Base-by-base conservation (phyloP, 257 asterid genomes). In the Ilex asprella region DNA sequence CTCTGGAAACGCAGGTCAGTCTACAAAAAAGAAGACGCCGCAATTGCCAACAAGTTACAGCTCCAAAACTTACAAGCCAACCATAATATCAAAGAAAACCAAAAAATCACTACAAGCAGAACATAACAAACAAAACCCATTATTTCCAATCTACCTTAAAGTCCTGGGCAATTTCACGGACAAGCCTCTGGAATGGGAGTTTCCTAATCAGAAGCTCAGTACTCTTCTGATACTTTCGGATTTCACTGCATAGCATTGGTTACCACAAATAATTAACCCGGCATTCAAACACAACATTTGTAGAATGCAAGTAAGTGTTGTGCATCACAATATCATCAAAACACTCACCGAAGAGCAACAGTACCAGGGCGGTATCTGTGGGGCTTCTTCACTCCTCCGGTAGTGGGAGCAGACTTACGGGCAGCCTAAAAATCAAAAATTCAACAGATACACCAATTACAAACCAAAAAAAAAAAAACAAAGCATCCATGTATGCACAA, bases 1-100 rank as follows among this genome's bases (percentile, higher is more conserved):
- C 70, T 66, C 64, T 66, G 70, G 61, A 66, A 66, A 41, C 70
- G 60, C 64, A 66, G 39, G 31, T 66, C 70, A 10, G 70, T 66
- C 70, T 63, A 12, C 11, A 46, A 46, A 2, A 10, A 7, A 46
- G 11, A 7, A 2, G n/a, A 46, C 13, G 1, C 27, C 27, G 1
- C 27, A 46, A 46, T 10, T 12, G 4, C 52, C 2, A 10, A 46
- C n/a, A 10, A 46, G 10, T 46, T 4, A 10, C 11, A 46, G 13
- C 52, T 10, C 13, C n/a, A 14, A 7, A 46, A 46, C 52, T 10
- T 2, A 46, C 1, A 2, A 10, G 11, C 6, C 6, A 10, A 46
- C 0, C 10, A 46, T 12, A 14, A 2, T 46, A 46, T 46, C 6
- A 10, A 6, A 46, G 6, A 21, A 46, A 14, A 10, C 52, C n/a